phyloP scores from a whole-genome alignment of 495 filamentous ascomycete genomes.

The Cladorrhinum samala region DNA sequence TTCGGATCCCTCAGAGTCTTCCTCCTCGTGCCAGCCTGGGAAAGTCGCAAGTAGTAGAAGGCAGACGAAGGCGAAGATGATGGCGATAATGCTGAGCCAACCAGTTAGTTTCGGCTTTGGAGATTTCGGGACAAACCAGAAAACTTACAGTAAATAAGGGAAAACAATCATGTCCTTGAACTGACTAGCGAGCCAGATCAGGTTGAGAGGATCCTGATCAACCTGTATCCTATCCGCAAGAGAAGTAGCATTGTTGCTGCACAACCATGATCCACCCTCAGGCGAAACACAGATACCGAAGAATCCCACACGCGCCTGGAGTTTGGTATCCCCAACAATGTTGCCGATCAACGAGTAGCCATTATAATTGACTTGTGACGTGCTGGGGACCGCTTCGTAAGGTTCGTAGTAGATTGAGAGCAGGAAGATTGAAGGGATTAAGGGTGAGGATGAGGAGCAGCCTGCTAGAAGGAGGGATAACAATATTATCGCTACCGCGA shows the following conservation, averaged over 20 bases:
- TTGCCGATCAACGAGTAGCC: conserved; percentile 69
- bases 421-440: conserved; percentile 75
- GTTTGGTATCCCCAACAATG: conserved; percentile 59
- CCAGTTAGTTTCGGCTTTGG: conserved; percentile 4
- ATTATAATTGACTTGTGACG: conserved; percentile 78
- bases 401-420: conserved; percentile 67
- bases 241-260: conserved; percentile 70
- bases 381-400: conserved; percentile 59
- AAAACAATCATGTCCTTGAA: conserved; percentile 82
- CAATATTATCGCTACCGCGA: conserved; percentile 88
- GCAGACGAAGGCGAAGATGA: conserved; percentile 72
- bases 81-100: conserved; percentile 61
- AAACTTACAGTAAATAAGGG: conserved; percentile 64
- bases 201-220: conserved; percentile 71
- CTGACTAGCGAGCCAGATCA: conserved; percentile 72
- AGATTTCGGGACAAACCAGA: neutral
- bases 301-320: conserved; percentile 67
- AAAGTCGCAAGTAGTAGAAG: conserved; percentile 73
- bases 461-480: conserved; percentile 78
- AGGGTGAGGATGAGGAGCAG: conserved; percentile 68
- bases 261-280: conserved; percentile 64
- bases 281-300: conserved; percentile 69
- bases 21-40: conserved; percentile 74
- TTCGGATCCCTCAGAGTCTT: conserved; percentile 57
- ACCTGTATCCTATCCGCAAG: conserved; percentile 62